Base-by-base conservation (phyloP, 805 yeast species). In the Wickerhamiella bombiphila region DNA sequence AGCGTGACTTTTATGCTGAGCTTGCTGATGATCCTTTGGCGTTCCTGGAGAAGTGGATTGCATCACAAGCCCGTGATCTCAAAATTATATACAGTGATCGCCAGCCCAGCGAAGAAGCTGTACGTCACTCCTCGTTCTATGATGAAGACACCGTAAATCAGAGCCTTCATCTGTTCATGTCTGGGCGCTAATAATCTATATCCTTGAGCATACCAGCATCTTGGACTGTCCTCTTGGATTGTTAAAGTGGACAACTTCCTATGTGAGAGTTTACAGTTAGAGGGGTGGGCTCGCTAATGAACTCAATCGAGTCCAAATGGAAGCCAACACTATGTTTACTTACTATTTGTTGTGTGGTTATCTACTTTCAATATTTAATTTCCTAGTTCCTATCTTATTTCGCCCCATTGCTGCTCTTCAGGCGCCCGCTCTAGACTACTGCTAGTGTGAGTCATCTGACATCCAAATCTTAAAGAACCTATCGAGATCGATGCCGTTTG, bases 71-170 rank as follows among this genome's bases (percentile, higher is more conserved):
- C 13, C 81, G 83, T 42, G 80, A 88, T 34, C 66, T 91, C 52
- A 85, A 80, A 59, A 80, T 88, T 11, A 66, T 91, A 45, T 71
- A 83, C 42, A 85, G 94, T 46, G 97, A 91, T 50, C 91, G 80
- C 49, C 88, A 86, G 7, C 80, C 76, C 58, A 76, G 76, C 53
- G 96, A 88, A 60, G 96, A 86, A 54, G 65, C 72, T 16, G 94
- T 83, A 4, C 74, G 98, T 61, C 71, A 79, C 50, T 73, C 94
- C 3, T 74, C 75, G 14, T 91, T 78, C 58, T 91, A 80, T 58
- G 72, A 74, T 31, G 86, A 82, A 50, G 82, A 81, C 43, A 63
- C 80, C 48, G 63, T 91, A 39, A 70, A 72, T 43, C 91, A 85
- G 49, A 85, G 83, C 51, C 66, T 88, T 36, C 82, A 80, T 45